Base-by-base conservation (phyloP, 2,329 filamentous ascomycete genomes). In the Elsinoe perseae region DNA sequence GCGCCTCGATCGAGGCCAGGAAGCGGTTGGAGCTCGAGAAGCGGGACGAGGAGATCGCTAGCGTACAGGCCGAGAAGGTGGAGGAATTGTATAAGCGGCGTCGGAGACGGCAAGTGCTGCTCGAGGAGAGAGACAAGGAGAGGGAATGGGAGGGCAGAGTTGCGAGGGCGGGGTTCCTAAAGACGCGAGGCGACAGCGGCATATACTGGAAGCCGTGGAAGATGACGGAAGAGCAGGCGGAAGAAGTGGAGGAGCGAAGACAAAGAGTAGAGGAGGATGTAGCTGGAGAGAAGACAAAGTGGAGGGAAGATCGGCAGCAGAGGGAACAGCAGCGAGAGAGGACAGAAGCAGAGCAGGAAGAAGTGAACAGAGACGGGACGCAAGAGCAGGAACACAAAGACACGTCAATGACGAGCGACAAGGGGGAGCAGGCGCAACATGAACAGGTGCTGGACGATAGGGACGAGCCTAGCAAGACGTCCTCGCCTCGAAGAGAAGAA, bases 31-130 rank as follows among this genome's bases (percentile, higher is more conserved):
- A 54, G 36, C 52, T 42, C 12, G 52, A 34, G 36, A 32, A 28
- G 16, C 30, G 48, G 20, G 48, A 52, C n/a, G 28, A 34, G 20
- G 48, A 52, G 10, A 52, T 52, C 3, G 48, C 48, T 9, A 30
- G 28, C 18, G 14, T 38, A 2, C 48, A 52, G n/a, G 48, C 48
- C 4, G 32, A 52, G 50, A 48, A 57, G 25, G 27, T 57, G 30
- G 42, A n/a, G 20, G 38, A 23, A 38, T 32, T 34, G 56, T 43
- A 27, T 8, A 21, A 23, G 36, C 34, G 38, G 21, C 21, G 52
- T 21, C 21, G 52, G 69, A 75, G 81, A 63, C 82, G 82, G 68
- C 79, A 80, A 57, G 83, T 85, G 71, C 84, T 80, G 64, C 73
- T 83, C 53, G 82, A 84, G 42, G 80, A 82, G 64, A 48, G 53